Conservation (phyloP, 2,329 filamentous ascomycete genomes). For the Penicillium sp. region DNA sequence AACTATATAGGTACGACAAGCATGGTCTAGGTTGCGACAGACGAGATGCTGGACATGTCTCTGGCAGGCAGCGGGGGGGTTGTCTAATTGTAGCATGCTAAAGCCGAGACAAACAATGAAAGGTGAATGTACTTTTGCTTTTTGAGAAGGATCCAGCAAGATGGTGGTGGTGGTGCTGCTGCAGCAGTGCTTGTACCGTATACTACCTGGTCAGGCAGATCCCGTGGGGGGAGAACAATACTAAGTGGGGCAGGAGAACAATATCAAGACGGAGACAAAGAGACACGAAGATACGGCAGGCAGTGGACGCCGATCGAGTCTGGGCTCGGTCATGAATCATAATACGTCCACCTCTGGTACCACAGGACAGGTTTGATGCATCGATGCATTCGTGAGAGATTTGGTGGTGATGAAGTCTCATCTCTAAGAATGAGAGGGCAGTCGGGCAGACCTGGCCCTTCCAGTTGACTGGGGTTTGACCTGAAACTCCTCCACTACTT, state of each 20-base stretch:
- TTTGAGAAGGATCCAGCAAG: not conserved
- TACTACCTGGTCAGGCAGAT: not conserved
- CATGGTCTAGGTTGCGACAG: slow-evolving; percentile 1
- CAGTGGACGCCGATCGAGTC: not conserved
- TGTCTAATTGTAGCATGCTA: slow-evolving; percentile 13
- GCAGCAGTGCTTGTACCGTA: too few relatives aligned
- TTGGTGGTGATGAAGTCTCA: not conserved
- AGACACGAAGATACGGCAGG: not conserved
- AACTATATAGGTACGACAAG: not conserved
- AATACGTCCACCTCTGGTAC: not conserved
- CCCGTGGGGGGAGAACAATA: slow-evolving; percentile 28
- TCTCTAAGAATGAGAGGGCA: not conserved
- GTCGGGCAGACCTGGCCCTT: not conserved
- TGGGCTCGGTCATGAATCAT: too few relatives aligned
- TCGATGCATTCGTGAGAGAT: not conserved
- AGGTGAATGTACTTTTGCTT: slow-evolving; percentile 7
- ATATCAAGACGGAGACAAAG: slow-evolving; percentile 4
- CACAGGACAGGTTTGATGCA: too few relatives aligned
- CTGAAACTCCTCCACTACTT: too few relatives aligned
- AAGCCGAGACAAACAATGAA: slow-evolving; percentile 36
- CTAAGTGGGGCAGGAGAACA: slow-evolving; percentile 15
- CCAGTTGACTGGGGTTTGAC: not conserved
- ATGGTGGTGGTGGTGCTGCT: not conserved
- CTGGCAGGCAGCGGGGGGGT: not conserved
- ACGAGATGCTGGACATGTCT: not conserved